phyloP scores from a whole-genome alignment of 2,329 filamentous ascomycete genomes.

The Xylaria sp. region DNA sequence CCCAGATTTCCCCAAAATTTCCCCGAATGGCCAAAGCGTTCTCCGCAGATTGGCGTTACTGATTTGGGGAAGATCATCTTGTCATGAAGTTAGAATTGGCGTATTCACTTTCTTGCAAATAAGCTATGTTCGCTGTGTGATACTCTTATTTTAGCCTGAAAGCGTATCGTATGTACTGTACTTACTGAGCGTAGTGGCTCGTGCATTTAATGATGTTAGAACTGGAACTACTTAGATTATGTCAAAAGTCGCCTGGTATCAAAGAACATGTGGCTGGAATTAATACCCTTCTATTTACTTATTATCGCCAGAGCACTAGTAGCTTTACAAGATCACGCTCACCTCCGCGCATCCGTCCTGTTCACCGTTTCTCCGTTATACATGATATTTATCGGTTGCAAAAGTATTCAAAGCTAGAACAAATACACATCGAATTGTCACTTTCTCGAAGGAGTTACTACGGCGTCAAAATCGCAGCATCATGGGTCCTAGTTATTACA shows the following conservation, averaged over 20 bases:
- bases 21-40: not conserved
- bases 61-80: not conserved
- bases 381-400: not conserved
- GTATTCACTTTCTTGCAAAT: not conserved
- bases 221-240: no score
- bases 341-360: not conserved
- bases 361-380: not conserved
- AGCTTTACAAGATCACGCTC: not conserved
- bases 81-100: not conserved
- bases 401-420: conserved; percentile 1
- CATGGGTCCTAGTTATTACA: conserved; percentile 51
- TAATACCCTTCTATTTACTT: no score
- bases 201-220: no score
- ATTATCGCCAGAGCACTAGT: no score
- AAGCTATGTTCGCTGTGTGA: not conserved
- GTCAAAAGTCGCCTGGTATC: no score
- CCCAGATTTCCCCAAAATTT: not conserved
- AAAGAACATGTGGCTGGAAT: no score
- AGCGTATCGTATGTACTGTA: not conserved
- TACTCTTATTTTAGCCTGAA: not conserved
- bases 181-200: no score
- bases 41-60: not conserved
- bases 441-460: not conserved
- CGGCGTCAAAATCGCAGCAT: not conserved
- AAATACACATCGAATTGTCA: not conserved